phyloP scores from a whole-genome alignment of 176 grass and related monocot species.

The Miscanthus lutarioriparius region DNA sequence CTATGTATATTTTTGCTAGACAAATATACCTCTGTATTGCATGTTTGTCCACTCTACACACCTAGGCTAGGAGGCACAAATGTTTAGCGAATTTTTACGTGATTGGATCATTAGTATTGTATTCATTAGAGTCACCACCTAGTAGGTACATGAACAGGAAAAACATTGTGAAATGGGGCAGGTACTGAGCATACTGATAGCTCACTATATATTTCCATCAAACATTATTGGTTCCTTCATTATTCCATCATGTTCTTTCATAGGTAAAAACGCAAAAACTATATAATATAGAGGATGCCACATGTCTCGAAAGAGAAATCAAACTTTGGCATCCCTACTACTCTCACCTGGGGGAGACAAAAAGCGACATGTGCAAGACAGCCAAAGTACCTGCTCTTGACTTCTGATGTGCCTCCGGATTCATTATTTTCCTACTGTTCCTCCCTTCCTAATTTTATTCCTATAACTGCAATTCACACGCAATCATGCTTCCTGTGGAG shows the following conservation, averaged over 20 bases:
- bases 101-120: not conserved
- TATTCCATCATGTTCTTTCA: not conserved
- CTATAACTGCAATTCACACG: not conserved
- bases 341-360: constrained; percentile 1
- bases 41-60: not conserved
- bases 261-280: not conserved
- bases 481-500: constrained; percentile 17
- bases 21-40: not conserved
- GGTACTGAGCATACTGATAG: not conserved
- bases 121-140: not conserved
- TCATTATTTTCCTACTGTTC: constrained; percentile 30
- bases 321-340: not conserved
- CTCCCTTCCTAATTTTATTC: not conserved
- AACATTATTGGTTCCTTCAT: not conserved
- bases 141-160: not conserved
- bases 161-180: not conserved
- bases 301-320: not conserved
- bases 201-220: not conserved
- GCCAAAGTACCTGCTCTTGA: constrained; percentile 39
- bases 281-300: not conserved
- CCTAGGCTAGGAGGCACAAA: not conserved
- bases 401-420: constrained; percentile 7
- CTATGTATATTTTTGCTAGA: not conserved
- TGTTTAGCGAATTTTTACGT: not conserved
- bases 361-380: constrained; percentile 18